Conservation (phyloP, 2,329 filamentous ascomycete species). For the Plenodomus biglobosus region DNA sequence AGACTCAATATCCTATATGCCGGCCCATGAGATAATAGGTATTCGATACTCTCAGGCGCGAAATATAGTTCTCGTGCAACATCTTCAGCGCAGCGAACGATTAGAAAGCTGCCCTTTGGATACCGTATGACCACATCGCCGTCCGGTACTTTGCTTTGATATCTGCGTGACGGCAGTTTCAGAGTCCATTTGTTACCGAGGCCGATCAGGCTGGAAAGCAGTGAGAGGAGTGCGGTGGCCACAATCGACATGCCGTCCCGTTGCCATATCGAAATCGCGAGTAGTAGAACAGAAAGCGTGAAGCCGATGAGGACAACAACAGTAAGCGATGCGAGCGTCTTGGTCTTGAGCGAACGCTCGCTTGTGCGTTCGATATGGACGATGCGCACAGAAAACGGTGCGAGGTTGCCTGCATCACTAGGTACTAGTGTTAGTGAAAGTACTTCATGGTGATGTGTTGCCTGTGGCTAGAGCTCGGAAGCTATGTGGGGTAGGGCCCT, state of each 20-base stretch:
- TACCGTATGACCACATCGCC: conserved; percentile 55
- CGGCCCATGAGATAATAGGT: conserved; percentile 45
- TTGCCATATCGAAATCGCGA: conserved; percentile 49
- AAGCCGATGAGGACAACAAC: conserved; percentile 51
- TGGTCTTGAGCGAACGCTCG: conserved; percentile 45
- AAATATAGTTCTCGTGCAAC: conserved; percentile 56
- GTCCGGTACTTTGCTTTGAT: conserved; percentile 33
- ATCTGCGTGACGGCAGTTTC: conserved; percentile 44
- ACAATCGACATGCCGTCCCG: conserved; percentile 55
- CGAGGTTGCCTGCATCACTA: conserved; percentile 42
- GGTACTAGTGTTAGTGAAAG: not conserved
- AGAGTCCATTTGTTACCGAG: conserved; percentile 54
- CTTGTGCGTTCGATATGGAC: conserved; percentile 42
- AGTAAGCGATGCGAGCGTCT: conserved; percentile 50
- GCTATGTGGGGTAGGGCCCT: conserved; percentile 9
- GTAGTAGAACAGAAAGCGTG: conserved; percentile 46
- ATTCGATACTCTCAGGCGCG: conserved; percentile 54
- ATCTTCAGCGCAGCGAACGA: conserved; percentile 54
- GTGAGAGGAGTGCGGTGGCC: conserved; percentile 51
- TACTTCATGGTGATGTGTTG: not conserved
- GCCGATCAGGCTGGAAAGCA: conserved; percentile 54
- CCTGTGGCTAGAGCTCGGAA: not conserved
- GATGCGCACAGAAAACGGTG: conserved; percentile 46
- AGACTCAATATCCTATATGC: conserved; percentile 53
- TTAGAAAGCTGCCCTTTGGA: conserved; percentile 53